Evolutionary conservation across 345 rosid genomes (phyloP), one percentile per base, ranked within the genome.

Genomic region (Corchorus capsularis): DNA sequence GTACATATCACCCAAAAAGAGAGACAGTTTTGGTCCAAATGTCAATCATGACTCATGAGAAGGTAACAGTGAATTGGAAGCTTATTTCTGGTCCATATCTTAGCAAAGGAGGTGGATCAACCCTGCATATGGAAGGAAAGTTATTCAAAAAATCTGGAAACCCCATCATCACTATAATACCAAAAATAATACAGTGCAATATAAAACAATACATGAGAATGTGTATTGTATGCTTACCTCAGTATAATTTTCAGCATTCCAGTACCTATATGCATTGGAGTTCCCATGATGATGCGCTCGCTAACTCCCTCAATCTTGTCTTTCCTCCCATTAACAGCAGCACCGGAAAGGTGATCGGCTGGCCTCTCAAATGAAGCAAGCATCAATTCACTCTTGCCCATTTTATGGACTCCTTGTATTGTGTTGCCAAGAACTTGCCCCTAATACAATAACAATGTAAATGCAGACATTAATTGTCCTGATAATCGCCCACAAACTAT

Each of bases 251-350:
- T 96, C 88, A 96, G 91, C 19, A 90, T 89, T 71, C 99, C 99
- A 2, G 99, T 93, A 73, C 99, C 98, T 8, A 92, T 65, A 71
- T 76, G 90, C 90, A 96, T 89, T 9, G 97, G 99, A 55, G 92
- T 90, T 74, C 98, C 99, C 99, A 96, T 96, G 70, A 96, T 92
- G 82, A 96, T 93, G 87, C 98, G 92, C 82, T 96, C 98, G 57
- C 86, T 86, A 41, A 93, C 99, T 75, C 99, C 99, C 81, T 96
- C 94, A 77, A 93, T 90, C 74, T 52, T 86, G 82, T 96, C 98
- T 45, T 85, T 91, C 82, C 83, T 96, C 59, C 96, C 94, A 69
- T 80, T 86, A 45, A 83, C 86, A 57, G 98, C 84, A 72, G 99
- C 99, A 79, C 83, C 79, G 86, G 88, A 93, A 55, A 96, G 90